These are phyloP conservation scores for Mortierella hygrophila DNA, from an alignment of 192 early-diverging fungal genomes.

Conservation along the genomic window DNA sequence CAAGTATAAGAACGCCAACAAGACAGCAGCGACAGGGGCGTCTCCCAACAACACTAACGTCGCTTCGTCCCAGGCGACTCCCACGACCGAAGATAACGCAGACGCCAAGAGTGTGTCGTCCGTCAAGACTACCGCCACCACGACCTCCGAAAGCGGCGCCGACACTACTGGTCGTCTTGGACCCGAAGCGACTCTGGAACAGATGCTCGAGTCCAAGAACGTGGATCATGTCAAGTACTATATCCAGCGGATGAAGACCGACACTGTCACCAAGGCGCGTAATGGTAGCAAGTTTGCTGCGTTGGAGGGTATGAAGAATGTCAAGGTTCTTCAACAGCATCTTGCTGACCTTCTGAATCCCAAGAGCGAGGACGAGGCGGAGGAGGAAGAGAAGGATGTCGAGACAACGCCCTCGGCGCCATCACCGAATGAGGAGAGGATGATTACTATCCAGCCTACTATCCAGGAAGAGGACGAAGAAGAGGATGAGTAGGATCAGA, in stretches of 20 bases:
- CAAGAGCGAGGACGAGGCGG: neutral
- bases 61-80: constrained; percentile 24
- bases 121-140: neutral
- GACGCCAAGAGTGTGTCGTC: neutral
- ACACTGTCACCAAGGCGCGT: constrained; percentile 50
- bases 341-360: constrained; percentile 18
- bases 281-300: constrained; percentile 51
- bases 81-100: constrained; percentile 9
- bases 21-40: neutral
- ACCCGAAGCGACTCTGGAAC: constrained; percentile 34
- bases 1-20: constrained; percentile 40
- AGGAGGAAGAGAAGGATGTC: constrained; percentile 6
- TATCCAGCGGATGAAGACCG: constrained; percentile 54
- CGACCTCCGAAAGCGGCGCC: constrained; percentile 13
- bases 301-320: constrained; percentile 52
- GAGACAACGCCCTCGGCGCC: neutral
- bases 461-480: constrained; percentile 1
- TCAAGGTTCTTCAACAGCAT: constrained; percentile 42
- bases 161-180: constrained; percentile 25
- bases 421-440: neutral
- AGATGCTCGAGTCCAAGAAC: constrained; percentile 37
- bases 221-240: constrained; percentile 40
- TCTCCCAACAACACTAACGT: neutral
- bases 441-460: constrained; percentile 1
- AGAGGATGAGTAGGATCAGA: constrained; percentile 1